Conservation (phyloP, 768 basidiomycete genomes). For the Hemileccinum rubropunctum region DNA sequence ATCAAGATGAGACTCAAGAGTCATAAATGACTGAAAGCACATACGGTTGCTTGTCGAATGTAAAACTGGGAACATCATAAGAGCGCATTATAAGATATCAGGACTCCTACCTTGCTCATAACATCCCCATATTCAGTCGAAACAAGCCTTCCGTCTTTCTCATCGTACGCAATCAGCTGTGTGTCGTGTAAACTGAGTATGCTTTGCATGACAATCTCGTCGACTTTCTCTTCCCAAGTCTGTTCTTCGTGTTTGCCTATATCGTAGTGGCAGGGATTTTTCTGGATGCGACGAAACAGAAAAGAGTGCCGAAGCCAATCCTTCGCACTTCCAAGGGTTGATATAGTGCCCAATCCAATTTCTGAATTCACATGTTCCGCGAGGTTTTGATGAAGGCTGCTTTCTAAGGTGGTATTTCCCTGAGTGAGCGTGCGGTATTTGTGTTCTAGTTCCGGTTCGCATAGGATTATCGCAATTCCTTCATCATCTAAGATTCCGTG, state of each 20-base stretch:
- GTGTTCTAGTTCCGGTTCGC: constrained; percentile 64
- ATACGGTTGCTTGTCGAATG: constrained; percentile 66
- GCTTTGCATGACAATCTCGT: constrained; percentile 70
- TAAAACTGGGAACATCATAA: constrained; percentile 55
- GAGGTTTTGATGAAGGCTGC: constrained; percentile 77
- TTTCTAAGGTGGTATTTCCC: constrained; percentile 79
- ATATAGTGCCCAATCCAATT: constrained; percentile 84
- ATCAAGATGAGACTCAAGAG: not conserved
- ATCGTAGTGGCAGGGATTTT: constrained; percentile 79
- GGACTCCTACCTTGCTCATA: constrained; percentile 70
- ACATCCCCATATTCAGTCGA: constrained; percentile 81
- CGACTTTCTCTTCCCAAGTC: constrained; percentile 68
- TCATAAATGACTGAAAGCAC: constrained; percentile 4
- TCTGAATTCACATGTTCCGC: constrained; percentile 94
- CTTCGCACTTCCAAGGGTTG: constrained; percentile 62
- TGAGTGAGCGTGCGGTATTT: constrained; percentile 71
- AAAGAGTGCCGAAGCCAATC: constrained; percentile 86
- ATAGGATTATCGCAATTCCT: constrained; percentile 81
- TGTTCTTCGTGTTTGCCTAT: constrained; percentile 53
- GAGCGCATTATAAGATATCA: not conserved
- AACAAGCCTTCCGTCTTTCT: constrained; percentile 41
- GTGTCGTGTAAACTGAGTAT: constrained; percentile 58
- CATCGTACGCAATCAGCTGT: constrained; percentile 52
- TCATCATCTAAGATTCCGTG: constrained; percentile 58
- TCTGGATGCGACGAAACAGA: constrained; percentile 79